A percentile compares a stretch with the other conserved stretches of the same genome.
Conservation (phyloP, 345 rosid genomes). For the Brassica nigra region DNA sequence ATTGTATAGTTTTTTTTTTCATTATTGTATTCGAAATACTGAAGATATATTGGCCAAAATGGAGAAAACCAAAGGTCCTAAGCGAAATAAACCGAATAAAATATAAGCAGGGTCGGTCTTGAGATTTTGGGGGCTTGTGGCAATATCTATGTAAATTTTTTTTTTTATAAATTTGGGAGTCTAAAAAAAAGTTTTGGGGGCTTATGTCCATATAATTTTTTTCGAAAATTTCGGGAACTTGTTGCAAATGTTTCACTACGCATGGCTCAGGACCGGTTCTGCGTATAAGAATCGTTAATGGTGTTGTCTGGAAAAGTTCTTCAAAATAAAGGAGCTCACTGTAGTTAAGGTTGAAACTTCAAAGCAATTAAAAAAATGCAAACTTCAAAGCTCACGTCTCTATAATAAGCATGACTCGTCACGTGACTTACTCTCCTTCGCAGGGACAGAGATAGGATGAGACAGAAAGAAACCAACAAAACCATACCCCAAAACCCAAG, state of each 20-base stretch:
- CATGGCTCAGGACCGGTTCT: no score
- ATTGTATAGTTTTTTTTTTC: background rate
- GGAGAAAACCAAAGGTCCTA: background rate
- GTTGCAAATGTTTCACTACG: no score
- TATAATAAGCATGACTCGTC: conserved; percentile 45
- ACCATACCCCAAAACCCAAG: conserved; percentile 48
- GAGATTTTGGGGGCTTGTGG: no score
- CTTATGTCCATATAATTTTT: no score
- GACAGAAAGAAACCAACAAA: conserved; percentile 45
- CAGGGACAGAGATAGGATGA: conserved; percentile 40
- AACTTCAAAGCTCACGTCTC: conserved; percentile 37
- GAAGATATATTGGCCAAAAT: background rate
- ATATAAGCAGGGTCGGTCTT: no score
- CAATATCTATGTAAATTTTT: no score
- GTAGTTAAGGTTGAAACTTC: conserved; percentile 34
- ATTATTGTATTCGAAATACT: background rate
- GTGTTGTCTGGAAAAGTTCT: background rate
- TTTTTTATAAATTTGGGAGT: no score
- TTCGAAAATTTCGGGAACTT: no score
- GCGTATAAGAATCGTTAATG: background rate
- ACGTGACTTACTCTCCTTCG: conserved; percentile 57
- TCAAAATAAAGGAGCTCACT: conserved; percentile 18
- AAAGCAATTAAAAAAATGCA: background rate
- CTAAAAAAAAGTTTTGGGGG: no score
- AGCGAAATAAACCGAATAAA: background rate